Percentiles rank a stretch among this genome's conserved stretches.
phyloP scores from a whole-genome alignment of 1,284 basidiomycete species.

The Sanguinoderma infundibulare region DNA sequence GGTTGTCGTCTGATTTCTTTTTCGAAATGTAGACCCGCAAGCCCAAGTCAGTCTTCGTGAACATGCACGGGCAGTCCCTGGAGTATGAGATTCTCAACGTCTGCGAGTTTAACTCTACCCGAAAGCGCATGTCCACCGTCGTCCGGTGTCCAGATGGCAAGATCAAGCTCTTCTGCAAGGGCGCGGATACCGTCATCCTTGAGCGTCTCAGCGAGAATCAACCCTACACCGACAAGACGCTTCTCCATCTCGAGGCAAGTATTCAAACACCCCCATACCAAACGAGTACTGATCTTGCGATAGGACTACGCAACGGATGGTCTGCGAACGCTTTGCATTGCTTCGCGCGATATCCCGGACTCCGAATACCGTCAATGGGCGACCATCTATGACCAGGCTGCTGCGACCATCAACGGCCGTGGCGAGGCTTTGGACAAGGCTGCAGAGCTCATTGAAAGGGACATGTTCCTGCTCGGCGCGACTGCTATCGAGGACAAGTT shows the following conservation, averaged over 20 bases:
- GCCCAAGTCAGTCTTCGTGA: conserved; percentile 92
- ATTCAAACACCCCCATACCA: neutral
- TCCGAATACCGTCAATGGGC: conserved; percentile 93
- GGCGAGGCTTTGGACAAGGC: conserved; percentile 94
- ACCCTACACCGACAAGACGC: conserved; percentile 85
- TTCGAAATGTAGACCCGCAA: conserved; percentile 86
- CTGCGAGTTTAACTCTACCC: conserved; percentile 98
- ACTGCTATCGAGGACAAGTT: conserved; percentile 99
- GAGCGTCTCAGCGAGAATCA: conserved; percentile 87
- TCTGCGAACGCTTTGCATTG: conserved; percentile 94
- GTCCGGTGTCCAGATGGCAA: conserved; percentile 88
- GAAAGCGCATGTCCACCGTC: conserved; percentile 97
- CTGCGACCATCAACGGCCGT: conserved; percentile 90
- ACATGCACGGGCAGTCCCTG: conserved; percentile 70
- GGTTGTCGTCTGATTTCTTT: neutral
- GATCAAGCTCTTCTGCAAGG: conserved; percentile 96
- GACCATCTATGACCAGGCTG: conserved; percentile 88
- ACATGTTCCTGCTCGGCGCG: conserved; percentile 91
- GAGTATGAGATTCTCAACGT: conserved; percentile 96
- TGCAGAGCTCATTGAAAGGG: conserved; percentile 95
- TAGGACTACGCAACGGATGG: conserved; percentile 97
- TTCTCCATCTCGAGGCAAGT: conserved; percentile 87
- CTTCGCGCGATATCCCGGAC: conserved; percentile 90
- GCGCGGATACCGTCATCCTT: conserved; percentile 96
- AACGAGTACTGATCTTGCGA: neutral